These are phyloP conservation scores for Themeda triandra DNA, from an alignment of 176 grass and related monocot genomes.

Conservation along the genomic window DNA sequence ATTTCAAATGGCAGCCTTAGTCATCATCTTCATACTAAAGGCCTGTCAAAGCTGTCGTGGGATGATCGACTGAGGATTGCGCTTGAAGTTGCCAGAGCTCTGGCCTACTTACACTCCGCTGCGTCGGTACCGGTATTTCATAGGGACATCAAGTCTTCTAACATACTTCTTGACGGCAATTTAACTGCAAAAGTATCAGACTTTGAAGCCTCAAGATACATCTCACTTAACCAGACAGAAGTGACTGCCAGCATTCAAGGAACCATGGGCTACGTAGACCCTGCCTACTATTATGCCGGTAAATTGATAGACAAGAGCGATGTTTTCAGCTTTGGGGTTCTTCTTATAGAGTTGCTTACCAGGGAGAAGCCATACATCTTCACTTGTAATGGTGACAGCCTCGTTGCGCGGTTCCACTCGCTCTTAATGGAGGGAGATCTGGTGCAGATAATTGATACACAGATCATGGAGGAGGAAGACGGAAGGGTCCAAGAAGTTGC, in stretches of 20 bases:
- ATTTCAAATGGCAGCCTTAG: too few relatives aligned
- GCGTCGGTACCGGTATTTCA: constrained; percentile 32
- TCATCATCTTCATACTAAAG: constrained; percentile 19
- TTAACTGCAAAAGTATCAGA: constrained; percentile 53
- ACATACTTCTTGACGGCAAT: constrained; percentile 46
- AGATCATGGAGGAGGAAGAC: background rate
- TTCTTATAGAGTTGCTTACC: constrained; percentile 1
- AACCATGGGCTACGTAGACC: constrained; percentile 55
- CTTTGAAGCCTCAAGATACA: constrained; percentile 52
- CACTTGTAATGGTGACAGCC: background rate
- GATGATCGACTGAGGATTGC: constrained; percentile 42
- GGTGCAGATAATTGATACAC: background rate
- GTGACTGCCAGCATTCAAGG: constrained; percentile 31
- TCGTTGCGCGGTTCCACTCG: background rate
- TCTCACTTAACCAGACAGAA: background rate
- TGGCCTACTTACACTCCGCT: constrained; percentile 50
- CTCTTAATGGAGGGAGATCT: background rate
- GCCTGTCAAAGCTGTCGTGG: constrained; percentile 25
- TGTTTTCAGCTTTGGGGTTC: constrained; percentile 12
- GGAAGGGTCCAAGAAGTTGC: background rate
- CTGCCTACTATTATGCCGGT: constrained; percentile 29
- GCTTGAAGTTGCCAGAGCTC: constrained; percentile 35
- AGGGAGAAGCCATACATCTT: background rate
- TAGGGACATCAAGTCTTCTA: constrained; percentile 54
- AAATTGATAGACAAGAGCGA: background rate